Evolutionary conservation across 1,284 basidiomycete species (phyloP).

Genomic region (Ceratobasidium papillatum): DNA sequence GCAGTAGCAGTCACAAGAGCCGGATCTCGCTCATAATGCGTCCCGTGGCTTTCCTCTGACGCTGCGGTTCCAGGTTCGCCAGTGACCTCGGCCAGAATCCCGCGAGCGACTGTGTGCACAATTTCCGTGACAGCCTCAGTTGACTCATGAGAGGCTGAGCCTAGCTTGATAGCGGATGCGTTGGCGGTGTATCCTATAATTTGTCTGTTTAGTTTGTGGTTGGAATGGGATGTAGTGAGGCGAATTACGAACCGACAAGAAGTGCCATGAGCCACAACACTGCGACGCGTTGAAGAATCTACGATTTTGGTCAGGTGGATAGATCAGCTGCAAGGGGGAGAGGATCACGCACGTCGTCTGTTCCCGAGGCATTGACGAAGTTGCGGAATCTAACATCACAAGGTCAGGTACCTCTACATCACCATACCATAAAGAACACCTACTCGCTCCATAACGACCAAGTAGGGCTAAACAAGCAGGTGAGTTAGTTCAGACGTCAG

Average conservation of each 20-base stretch:
- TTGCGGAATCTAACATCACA: constrained; percentile 48
- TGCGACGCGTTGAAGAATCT: constrained; percentile 52
- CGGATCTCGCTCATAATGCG: constrained; percentile 37
- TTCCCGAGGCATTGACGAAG: constrained; percentile 52
- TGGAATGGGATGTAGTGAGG: not conserved
- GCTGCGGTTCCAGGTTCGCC: not conserved
- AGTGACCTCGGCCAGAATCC: not conserved
- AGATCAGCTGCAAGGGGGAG: not conserved
- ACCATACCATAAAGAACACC: not conserved
- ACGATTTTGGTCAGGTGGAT: not conserved
- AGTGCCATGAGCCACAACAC: constrained; percentile 53
- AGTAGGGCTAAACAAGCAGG: constrained; percentile 47
- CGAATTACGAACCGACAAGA: constrained; percentile 43
- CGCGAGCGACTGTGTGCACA: constrained; percentile 44
- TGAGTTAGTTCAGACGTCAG: not conserved
- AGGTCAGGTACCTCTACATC: not conserved
- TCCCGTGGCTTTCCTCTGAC: not conserved
- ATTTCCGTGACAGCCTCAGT: constrained; percentile 30
- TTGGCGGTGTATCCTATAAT: constrained; percentile 53
- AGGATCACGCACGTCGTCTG: constrained; percentile 50
- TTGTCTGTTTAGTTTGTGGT: constrained; percentile 11
- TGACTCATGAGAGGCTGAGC: not conserved
- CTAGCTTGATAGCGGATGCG: constrained; percentile 51
- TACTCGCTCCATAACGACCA: constrained; percentile 55
- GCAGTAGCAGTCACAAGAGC: constrained; percentile 48